Base-by-base conservation (phyloP, 2,329 filamentous ascomycete species). In the Nemania sp. region DNA sequence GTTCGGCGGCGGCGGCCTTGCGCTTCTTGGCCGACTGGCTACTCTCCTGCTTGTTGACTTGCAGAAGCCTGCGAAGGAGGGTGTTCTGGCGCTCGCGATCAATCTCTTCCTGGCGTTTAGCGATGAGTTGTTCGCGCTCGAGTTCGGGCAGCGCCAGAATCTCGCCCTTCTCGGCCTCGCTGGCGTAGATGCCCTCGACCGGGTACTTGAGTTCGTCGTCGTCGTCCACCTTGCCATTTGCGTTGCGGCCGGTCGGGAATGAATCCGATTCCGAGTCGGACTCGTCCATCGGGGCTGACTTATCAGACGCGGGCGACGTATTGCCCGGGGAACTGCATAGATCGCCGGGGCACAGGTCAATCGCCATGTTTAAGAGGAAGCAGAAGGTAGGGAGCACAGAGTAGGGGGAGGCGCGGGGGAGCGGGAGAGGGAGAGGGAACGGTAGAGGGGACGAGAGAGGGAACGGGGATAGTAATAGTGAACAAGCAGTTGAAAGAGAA, bases 101-200 rank as follows among this genome's bases (percentile, higher is more conserved):
- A 53, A 92, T 86, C 70, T 94, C 86, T 64, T 90, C 85, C 30
- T 88, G 87, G 61, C 94, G 90, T 63, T 96, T 90, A 17, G 91
- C 93, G 6, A 99, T 82, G 39, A 96, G 86, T 68, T 91, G 85
- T 72, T 99, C 94, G 59, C 93, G 88, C 68, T 96, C 86, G 46
- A 97, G 86, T 75, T 97, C 92, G 24, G 91, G 87, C 81, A 97
- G 85, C 52, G 80, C 82, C 81, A 94, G 86, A 58, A 99, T 94
- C 46, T 88, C 79, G 6, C 80, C 80, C 71, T 90, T 92, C 68
- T 94, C 90, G 33, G 83, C 80, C 39, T 84, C 79, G 61, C 84
- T 89, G 64, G 83, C 81, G 70, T 90, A 94, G 66, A 94, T 86
- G 64, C 93, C 92, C 61, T 99, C 94, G 59, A 96, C 82, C 0